A percentile compares a stretch with the other conserved stretches of the same genome.
These are phyloP conservation scores for Carpinus fangiana DNA, from an alignment of 306 rosid species.

Conservation along the genomic window DNA sequence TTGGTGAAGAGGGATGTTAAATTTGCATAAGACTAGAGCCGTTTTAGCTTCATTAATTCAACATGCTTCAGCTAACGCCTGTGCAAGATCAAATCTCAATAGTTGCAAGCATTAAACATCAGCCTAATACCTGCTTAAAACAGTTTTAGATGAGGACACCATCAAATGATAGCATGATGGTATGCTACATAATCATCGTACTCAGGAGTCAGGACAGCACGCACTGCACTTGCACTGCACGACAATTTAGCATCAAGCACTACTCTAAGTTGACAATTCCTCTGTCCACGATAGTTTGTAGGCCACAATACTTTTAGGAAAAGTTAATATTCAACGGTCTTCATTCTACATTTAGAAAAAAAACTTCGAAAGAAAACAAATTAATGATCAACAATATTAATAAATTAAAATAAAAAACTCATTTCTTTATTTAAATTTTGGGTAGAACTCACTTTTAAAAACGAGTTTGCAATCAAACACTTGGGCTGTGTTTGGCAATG, in stretches of 20 bases:
- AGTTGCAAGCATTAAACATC: not conserved
- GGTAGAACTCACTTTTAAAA: no score
- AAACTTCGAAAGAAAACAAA: not conserved
- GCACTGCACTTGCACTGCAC: slow-evolving; percentile 11
- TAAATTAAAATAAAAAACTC: not conserved
- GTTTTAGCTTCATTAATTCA: not conserved
- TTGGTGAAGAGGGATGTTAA: not conserved
- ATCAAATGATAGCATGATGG: slow-evolving; percentile 7
- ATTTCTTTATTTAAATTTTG: no score
- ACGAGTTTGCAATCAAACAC: not conserved
- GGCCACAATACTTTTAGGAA: not conserved
- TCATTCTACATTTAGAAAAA: not conserved
- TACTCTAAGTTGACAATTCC: slow-evolving; percentile 3
- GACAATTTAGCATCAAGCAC: slow-evolving; percentile 5
- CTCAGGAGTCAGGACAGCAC: slow-evolving; percentile 11
- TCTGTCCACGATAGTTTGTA: slow-evolving; percentile 9
- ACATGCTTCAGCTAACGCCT: not conserved
- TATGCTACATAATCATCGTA: slow-evolving; percentile 12
- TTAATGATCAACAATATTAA: not conserved
- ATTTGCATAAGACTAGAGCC: not conserved
- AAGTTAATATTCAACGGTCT: not conserved
- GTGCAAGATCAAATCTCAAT: not conserved
- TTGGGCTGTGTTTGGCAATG: no score
- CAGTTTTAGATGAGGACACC: not conserved
- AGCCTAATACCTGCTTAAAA: not conserved